Evolutionary conservation across 306 rosid species (phyloP).

Genomic region (Fagus sylvatica): DNA sequence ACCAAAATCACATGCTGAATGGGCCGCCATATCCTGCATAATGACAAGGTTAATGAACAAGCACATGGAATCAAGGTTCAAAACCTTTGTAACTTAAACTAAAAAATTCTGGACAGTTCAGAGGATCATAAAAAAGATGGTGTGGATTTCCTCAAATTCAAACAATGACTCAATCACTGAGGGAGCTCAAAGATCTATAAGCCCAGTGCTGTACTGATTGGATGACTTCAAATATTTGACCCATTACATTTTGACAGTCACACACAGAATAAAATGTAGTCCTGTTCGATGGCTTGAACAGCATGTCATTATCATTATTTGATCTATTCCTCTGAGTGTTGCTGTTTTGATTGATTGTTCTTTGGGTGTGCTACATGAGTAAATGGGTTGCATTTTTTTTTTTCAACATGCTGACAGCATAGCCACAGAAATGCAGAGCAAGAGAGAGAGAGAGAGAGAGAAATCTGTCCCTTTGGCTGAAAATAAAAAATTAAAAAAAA

Average conservation of each 20-base stretch:
- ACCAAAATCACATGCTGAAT: constrained; percentile 99
- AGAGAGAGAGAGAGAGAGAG: no score
- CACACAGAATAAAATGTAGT: neutral
- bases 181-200: neutral
- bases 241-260: neutral
- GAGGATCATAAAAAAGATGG: neutral
- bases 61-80: neutral
- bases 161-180: neutral
- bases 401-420: no score
- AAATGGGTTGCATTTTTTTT: no score
- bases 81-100: neutral
- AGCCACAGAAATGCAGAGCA: no score
- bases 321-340: no score
- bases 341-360: no score
- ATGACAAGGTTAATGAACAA: neutral
- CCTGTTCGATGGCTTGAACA: neutral
- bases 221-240: neutral
- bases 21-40: constrained; percentile 98
- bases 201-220: neutral
- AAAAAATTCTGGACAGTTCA: neutral
- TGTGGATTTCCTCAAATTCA: neutral
- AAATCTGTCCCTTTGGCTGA: no score
- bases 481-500: no score
- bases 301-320: neutral
- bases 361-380: no score